Evolutionary conservation across 2,329 filamentous ascomycete species (phyloP).

Genomic region (Elsinoe arachidis): DNA sequence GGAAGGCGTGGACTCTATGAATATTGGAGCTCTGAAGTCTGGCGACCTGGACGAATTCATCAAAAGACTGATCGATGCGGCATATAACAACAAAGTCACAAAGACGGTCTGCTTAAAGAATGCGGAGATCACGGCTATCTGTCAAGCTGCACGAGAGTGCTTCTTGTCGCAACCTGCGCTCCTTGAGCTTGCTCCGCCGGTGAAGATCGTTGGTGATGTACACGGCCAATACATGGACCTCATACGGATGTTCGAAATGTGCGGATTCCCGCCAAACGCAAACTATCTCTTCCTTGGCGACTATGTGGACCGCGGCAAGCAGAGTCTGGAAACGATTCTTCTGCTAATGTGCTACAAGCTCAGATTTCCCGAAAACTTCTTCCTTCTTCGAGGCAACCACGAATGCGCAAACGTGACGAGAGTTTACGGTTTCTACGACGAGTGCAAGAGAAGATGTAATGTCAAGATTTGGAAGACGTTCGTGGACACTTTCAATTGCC

Average conservation of each 20-base stretch:
- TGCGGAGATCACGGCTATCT: constrained; percentile 91
- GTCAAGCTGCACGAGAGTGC: constrained; percentile 76
- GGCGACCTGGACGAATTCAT: constrained; percentile 97
- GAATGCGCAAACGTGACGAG: constrained; percentile 94
- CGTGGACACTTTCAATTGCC: constrained; percentile 89
- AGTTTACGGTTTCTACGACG: constrained; percentile 96
- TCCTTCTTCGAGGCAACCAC: constrained; percentile 87
- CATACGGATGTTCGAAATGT: constrained; percentile 97
- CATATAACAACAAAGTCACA: constrained; percentile 92
- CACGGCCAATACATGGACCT: constrained; percentile 95
- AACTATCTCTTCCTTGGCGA: constrained; percentile 95
- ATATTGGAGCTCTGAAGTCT: constrained; percentile 83
- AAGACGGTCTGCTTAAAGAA: constrained; percentile 97
- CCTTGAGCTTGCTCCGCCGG: constrained; percentile 82
- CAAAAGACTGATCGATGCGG: constrained; percentile 83
- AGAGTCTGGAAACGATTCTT: constrained; percentile 88
- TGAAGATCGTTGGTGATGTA: constrained; percentile 96
- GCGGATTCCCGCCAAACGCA: constrained; percentile 81
- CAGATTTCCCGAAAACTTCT: constrained; percentile 96
- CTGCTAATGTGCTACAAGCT: constrained; percentile 93
- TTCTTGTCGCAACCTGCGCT: constrained; percentile 87
- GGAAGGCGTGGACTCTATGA: constrained; percentile 43
- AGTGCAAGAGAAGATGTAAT: constrained; percentile 92
- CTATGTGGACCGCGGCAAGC: constrained; percentile 94
- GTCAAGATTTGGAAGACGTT: constrained; percentile 99